A percentile compares a stretch with the other conserved stretches of the same genome.
These are phyloP conservation scores for Spergularia marina DNA, from an alignment of 148 eudicot genomes.

Conservation along the genomic window DNA sequence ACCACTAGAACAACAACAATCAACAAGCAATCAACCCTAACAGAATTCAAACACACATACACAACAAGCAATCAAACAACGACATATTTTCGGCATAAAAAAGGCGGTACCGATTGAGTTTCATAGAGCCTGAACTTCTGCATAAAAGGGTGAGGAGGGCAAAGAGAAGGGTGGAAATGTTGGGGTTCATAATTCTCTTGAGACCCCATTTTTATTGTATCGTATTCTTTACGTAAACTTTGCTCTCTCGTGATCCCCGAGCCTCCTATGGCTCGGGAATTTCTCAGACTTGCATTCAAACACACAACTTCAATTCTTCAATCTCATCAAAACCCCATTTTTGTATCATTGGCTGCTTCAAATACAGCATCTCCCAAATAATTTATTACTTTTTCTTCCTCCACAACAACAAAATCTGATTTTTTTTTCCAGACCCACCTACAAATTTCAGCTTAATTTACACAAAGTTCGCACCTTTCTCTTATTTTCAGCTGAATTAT, in stretches of 20 bases:
- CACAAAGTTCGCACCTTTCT: background rate
- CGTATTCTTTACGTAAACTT: too few species aligned
- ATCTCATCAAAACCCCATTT: conserved; percentile 26
- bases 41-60: background rate
- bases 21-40: background rate
- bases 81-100: background rate
- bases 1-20: background rate
- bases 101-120: conserved; percentile 64
- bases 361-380: conserved; percentile 40
- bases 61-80: background rate
- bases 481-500: background rate
- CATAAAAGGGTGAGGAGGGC: conserved; percentile 46
- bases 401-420: background rate
- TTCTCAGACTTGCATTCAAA: conserved; percentile 55
- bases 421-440: background rate
- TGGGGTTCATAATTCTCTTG: conserved; percentile 29
- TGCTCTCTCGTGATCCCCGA: conserved; percentile 43
- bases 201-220: conserved; percentile 29
- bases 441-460: background rate
- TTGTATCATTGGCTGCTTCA: conserved; percentile 47
- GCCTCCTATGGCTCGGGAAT: conserved; percentile 69
- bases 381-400: background rate
- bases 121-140: conserved; percentile 83
- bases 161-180: conserved; percentile 30
- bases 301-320: conserved; percentile 20